Evolutionary conservation across 768 basidiomycete genomes (phyloP).

Genomic region (Phaffia tasmanica): DNA sequence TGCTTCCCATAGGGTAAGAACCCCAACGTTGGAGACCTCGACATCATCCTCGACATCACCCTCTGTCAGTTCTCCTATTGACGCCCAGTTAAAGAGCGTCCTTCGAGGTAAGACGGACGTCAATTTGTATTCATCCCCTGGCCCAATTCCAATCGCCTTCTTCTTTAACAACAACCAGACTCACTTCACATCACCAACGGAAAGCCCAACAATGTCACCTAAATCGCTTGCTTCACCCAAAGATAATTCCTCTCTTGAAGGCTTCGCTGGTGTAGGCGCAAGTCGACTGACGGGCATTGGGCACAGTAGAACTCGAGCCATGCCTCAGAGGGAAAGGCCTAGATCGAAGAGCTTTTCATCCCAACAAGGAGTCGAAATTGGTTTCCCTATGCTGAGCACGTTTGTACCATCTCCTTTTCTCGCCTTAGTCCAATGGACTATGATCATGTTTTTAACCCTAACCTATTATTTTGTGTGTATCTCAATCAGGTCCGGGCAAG

Average conservation of each 20-base stretch:
- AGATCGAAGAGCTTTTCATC: slow-evolving; percentile 15
- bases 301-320: background rate
- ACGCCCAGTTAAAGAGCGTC: background rate
- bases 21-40: background rate
- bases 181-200: background rate
- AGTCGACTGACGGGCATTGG: too few relatives aligned
- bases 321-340: slow-evolving; percentile 7
- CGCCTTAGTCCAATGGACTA: too few relatives aligned
- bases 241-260: background rate
- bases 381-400: background rate
- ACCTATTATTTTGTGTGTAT: too few relatives aligned
- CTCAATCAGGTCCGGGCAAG: too few relatives aligned
- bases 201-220: background rate
- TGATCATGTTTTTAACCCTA: background rate
- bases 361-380: slow-evolving; percentile 7
- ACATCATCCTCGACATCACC: slow-evolving; percentile 3
- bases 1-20: background rate
- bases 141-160: slow-evolving; percentile 20
- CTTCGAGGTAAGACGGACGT: slow-evolving; percentile 2
- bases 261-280: too few relatives aligned
- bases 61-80: background rate
- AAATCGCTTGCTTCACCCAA: slow-evolving; percentile 6
- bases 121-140: slow-evolving; percentile 3
- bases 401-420: background rate
- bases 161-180: slow-evolving; percentile 9